Base-by-base conservation (phyloP, 345 rosid species). In the Alliaria petiolata region DNA sequence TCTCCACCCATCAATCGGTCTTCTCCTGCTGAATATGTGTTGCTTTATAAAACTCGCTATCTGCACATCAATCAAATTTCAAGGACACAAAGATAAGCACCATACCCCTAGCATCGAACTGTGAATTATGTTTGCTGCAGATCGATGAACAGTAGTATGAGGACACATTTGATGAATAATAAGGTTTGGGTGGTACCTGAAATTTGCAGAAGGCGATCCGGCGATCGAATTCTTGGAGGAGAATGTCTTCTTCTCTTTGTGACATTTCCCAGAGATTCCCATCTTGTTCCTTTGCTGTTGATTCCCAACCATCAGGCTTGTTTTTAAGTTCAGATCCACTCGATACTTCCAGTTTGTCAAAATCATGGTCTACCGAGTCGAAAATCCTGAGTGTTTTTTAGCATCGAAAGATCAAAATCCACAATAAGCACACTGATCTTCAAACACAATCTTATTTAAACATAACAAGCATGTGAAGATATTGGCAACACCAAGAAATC, bases 301-400 rank as follows among this genome's bases (percentile, higher is more conserved):
- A 84, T 84, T 95, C 97, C 99, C 99, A 95, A 16, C 99, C 97
- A 76, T 88, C 97, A 11, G 99, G 96, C 81, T 91, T 95, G 77
- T 82, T 88, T 70, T 91, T 87, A 61, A 88, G 69, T 77, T 87
- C 93, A 2, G 88, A 77, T 28, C 90, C 75, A 83, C 84, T 81
- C 9, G 86, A 71, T 4, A 83, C 63, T 64, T 81, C 81, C 20
- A 89, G 42, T 72, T 83, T 80, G 50, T 85, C 87, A 76, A 85
- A 81, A 74, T 91, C 90, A 34, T 76, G 62, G 20, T 83, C 85
- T 38, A 85, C 57, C n/a, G 87, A 69, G 77, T 89, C 96, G 66
- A 95, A 95, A 36, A 91, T 89, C 79, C 97, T 89, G 82, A 49
- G 7, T 46, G 39, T n/a, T 61, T 1, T 16, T 7, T 3, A 28